Evolutionary conservation across 371 early-diverging fungal species (phyloP), one percentile per base, ranked within the genome.

Genomic region (Encephalitozoon intestinalis): DNA sequence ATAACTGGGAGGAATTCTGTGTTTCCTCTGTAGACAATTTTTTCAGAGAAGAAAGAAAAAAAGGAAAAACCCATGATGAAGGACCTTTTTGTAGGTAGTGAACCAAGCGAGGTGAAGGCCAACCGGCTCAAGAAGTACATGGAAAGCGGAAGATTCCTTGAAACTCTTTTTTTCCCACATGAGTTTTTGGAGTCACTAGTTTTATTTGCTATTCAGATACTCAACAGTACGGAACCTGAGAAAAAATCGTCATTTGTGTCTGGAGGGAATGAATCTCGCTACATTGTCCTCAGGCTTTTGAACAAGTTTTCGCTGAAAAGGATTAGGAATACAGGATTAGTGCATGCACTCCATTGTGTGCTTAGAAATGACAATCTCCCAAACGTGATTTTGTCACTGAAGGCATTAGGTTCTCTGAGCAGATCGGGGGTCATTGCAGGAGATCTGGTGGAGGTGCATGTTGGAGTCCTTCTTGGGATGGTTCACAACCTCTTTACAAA

Each of bases 301-400:
- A 73, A 44, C 46, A 63, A 64, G 26, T 54, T 73, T 34, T 11
- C 8, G 3, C n/a, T 73, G 21, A 46, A 63, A 25, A 31, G 30
- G 9, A 6, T 63, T 12, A n/a, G 37, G 28, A 31, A 18, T 28
- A 4, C 9, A 15, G 73, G 50, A 26, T 34, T 73, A 18, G 54
- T 73, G 23, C 21, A 44, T n/a, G 18, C 43, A 18, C 44, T 73
- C 1, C 44, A 73, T 25, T 15, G 15, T 21, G 63, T 49, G 25
- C 34, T 73, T 49, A 23, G 50, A 26, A 64, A 49, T 37, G 73
- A 73, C 52, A 64, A 73, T 50, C 21, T 73, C 2, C 26, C 49
- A 37, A 73, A 73, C 39, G 43, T 51, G 52, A 73, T 73, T 41
- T 31, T 73, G 11, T 30, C 65, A 30, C n/a, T 73, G 26, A 73